These are phyloP conservation scores for Breviolum minutum DNA, from an alignment of 73 alveolate genomes.

Conservation along the genomic window DNA sequence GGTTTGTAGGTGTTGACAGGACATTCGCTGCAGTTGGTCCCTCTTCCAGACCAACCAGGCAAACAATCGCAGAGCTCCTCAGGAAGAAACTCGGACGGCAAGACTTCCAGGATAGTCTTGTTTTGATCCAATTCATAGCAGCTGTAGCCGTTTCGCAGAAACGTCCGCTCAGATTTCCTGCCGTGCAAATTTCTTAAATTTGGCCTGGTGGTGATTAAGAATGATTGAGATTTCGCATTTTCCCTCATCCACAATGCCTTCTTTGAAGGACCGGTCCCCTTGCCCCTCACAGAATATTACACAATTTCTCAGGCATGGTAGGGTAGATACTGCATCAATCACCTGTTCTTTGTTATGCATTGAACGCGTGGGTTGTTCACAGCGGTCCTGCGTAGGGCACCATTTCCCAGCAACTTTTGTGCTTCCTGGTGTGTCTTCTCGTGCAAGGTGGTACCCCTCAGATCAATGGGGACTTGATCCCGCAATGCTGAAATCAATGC, in stretches of 20 bases:
- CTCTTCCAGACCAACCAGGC: conserved; percentile 44
- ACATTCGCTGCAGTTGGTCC: conserved; percentile 12
- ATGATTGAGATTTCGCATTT: no score
- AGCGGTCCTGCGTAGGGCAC: conserved; percentile 13
- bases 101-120: conserved; percentile 20
- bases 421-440: neutral
- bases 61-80: neutral
- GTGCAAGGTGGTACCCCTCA: conserved; percentile 14
- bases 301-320: neutral
- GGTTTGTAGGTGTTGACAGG: neutral
- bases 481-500: neutral
- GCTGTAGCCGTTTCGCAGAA: neutral
- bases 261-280: no score
- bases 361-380: neutral
- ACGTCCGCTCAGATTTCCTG: conserved; percentile 10
- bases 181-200: neutral
- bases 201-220: no score
- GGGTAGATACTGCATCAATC: neutral
- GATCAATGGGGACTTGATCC: neutral
- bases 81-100: conserved; percentile 18
- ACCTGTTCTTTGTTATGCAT: neutral
- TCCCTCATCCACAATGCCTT: no score
- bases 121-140: conserved; percentile 38
- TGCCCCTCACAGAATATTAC: no score
- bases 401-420: neutral